Percentiles rank a stretch among this genome's conserved stretches.
phyloP scores from a whole-genome alignment of 768 basidiomycete genomes.

The Russula griseocarnosa region DNA sequence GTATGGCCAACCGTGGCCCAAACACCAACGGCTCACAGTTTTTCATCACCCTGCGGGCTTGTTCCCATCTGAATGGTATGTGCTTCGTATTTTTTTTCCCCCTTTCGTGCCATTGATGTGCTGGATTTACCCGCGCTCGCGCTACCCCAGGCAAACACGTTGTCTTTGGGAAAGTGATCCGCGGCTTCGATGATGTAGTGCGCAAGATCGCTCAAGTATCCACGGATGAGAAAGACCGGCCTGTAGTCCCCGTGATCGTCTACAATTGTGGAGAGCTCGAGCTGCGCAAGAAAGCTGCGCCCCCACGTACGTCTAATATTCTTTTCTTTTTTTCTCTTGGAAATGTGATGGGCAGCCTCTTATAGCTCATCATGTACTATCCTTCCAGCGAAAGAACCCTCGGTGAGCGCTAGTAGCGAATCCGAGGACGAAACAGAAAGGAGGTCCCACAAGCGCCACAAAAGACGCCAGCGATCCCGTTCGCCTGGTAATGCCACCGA shows the following conservation, averaged over 20 bases:
- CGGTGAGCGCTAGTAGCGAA: constrained; percentile 21
- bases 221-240: constrained; percentile 73
- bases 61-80: constrained; percentile 70
- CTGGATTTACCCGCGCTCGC: constrained; percentile 31
- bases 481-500: constrained; percentile 15
- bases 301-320: constrained; percentile 27
- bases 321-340: neutral
- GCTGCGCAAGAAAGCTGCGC: constrained; percentile 45
- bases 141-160: constrained; percentile 52
- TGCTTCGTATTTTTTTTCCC: constrained; percentile 35
- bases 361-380: neutral
- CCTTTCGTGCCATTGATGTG: constrained; percentile 34
- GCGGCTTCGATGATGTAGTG: constrained; percentile 58
- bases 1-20: constrained; percentile 87
- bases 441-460: constrained; percentile 23
- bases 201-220: constrained; percentile 57
- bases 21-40: constrained; percentile 86
- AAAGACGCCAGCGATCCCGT: constrained; percentile 25
- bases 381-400: constrained; percentile 19
- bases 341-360: neutral
- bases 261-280: constrained; percentile 83
- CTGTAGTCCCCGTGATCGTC: constrained; percentile 61
- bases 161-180: constrained; percentile 48
- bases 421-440: constrained; percentile 15
- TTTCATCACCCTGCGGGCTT: constrained; percentile 75